Base-by-base conservation (phyloP, 179 eudicot genomes). In the Silene vulgaris region DNA sequence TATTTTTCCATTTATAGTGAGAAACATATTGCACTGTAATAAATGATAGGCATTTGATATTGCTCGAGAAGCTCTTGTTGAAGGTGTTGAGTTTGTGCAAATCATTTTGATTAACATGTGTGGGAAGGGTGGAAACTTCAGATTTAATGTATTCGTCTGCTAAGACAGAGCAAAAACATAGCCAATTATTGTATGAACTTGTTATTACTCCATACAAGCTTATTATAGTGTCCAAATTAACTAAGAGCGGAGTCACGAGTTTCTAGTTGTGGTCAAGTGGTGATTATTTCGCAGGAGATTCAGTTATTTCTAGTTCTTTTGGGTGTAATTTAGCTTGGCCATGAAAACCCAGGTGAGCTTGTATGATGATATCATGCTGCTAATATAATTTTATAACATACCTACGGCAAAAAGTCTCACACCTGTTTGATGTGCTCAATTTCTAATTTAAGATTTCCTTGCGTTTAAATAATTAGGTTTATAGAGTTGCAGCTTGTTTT, bases 391-490 rank as follows among this genome's bases (percentile, higher is more conserved):
- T 6, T 61, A 19, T 9, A 61, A 20, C 35, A 8, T 21, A 62
- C 66, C 8, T 29, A 8, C 45, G 9, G 6, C 45, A 62, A 62
- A 62, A 62, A 61, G 65, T 19, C 11, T 62, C 32, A 62, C 66
- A 62, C 3, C 2, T 21, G 9, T 37, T 37, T 37, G 6, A 8
- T 40, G 19, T 68, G 56, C 72, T 68, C 54, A 40, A 9, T 37
- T 6, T 37, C 8, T 37, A 37, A 5, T 37, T 37, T 37, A 37
- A 1, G 57, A 69, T 37, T 69, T 43, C 7, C 1, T 5, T 64
- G 54, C 52, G 45, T 57, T 68, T 30, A 29, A 76, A 35, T 21
- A 40, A 11, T 64, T 69, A 48, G 74, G 50, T 23, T 9, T 54
- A 12, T 54, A 12, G 29, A 35, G 66, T 29, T 63, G 19, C 20